These are phyloP conservation scores for Sisymbrium altissimum DNA, from an alignment of 345 rosid species.

Conservation along the genomic window DNA sequence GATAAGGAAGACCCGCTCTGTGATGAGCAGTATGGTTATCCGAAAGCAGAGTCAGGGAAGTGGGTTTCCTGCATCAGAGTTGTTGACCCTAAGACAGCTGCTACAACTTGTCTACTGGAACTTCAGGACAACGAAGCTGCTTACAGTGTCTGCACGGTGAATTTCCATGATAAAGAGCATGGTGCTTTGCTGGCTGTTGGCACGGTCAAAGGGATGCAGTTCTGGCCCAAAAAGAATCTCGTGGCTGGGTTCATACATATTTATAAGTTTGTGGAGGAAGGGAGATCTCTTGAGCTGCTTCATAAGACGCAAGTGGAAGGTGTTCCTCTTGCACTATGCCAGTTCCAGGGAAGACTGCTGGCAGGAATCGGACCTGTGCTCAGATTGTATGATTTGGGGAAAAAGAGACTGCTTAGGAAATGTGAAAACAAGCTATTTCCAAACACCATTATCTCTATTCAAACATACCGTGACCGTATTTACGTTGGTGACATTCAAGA, in stretches of 20 bases:
- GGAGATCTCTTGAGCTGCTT: conserved; percentile 78
- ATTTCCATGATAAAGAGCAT: conserved; percentile 93
- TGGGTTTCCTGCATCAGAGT: conserved; percentile 99
- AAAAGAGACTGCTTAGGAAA: conserved; percentile 84
- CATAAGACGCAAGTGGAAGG: conserved; percentile 98
- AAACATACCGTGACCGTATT: conserved; percentile 91
- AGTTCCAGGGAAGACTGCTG: conserved; percentile 92
- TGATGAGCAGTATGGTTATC: conserved; percentile 98
- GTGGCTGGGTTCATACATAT: conserved; percentile 83
- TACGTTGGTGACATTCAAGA: conserved; percentile 96
- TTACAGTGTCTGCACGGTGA: conserved; percentile 83
- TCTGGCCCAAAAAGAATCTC: conserved; percentile 72
- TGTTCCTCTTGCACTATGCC: conserved; percentile 82
- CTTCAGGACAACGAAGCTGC: conserved; percentile 99
- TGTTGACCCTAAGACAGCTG: conserved; percentile 76
- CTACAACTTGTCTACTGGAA: conserved; percentile 87
- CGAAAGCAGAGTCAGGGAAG: conserved; percentile 85
- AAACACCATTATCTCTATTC: conserved; percentile 67
- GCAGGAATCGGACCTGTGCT: conserved; percentile 91
- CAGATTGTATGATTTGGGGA: conserved; percentile 90
- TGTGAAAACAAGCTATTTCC: conserved; percentile 97
- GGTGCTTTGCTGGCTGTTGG: conserved; percentile 95
- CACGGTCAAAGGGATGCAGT: conserved; percentile 86
- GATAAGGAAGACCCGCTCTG: conserved; percentile 80
- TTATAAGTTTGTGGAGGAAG: conserved; percentile 89